A percentile compares a stretch with the other conserved stretches of the same genome.
These are phyloP conservation scores for Asterophora parasitica DNA, from an alignment of 768 basidiomycete genomes.

Conservation along the genomic window DNA sequence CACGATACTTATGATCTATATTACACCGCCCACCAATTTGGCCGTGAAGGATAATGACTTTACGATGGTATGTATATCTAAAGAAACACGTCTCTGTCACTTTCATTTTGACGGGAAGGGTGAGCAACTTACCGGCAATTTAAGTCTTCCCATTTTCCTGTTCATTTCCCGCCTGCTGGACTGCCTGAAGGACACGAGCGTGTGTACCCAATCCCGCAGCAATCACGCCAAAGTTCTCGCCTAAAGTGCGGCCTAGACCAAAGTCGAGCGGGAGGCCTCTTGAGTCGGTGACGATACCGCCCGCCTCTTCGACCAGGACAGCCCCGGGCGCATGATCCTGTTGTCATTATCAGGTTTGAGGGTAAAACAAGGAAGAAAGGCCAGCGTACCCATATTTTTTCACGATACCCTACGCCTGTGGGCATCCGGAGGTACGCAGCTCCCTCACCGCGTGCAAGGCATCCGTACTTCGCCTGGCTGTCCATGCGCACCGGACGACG, in stretches of 20 bases:
- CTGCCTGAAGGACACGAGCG: slow-evolving; percentile 62
- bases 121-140: background rate
- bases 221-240: slow-evolving; percentile 83
- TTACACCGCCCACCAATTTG: no score
- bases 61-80: no score
- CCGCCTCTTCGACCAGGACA: slow-evolving; percentile 83
- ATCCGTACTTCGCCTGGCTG: slow-evolving; percentile 92
- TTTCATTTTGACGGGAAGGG: no score
- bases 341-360: background rate
- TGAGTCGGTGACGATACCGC: slow-evolving; percentile 84
- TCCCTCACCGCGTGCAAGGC: slow-evolving; percentile 82
- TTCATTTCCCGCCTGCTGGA: slow-evolving; percentile 55
- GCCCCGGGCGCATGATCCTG: slow-evolving; percentile 91
- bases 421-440: slow-evolving; percentile 80
- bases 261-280: slow-evolving; percentile 78
- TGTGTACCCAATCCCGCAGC: slow-evolving; percentile 77
- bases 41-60: no score
- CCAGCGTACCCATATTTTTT: slow-evolving; percentile 88
- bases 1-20: no score
- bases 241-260: slow-evolving; percentile 79
- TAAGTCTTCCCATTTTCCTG: slow-evolving; percentile 30
- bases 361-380: background rate
- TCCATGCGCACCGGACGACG: slow-evolving; percentile 80
- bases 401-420: slow-evolving; percentile 69
- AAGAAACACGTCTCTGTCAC: no score